phyloP scores from a whole-genome alignment of 140 eudicot genomes.

The Senecio squalidus region DNA sequence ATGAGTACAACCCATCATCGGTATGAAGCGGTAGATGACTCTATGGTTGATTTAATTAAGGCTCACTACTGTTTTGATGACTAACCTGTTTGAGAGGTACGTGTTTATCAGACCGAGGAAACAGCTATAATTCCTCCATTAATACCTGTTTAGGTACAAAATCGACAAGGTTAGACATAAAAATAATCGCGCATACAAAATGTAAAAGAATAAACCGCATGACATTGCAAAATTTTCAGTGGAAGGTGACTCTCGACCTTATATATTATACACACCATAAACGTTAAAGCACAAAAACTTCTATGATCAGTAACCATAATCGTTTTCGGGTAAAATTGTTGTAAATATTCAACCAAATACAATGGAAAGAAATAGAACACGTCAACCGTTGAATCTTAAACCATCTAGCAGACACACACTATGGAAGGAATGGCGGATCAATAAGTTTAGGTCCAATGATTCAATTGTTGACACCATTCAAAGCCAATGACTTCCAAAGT shows the following conservation, averaged over 20 bases:
- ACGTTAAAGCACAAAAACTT: too few species aligned
- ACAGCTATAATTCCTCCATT: conserved; percentile 1
- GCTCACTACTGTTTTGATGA: conserved; percentile 19
- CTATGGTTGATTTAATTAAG: conserved; percentile 10
- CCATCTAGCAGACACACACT: not conserved
- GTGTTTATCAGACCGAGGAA: conserved; percentile 4
- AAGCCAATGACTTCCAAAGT: not conserved
- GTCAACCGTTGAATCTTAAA: not conserved
- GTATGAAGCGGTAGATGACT: too few species aligned
- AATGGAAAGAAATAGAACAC: not conserved
- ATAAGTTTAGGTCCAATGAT: not conserved
- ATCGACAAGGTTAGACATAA: not conserved
- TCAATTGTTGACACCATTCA: not conserved
- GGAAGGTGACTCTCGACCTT: too few species aligned
- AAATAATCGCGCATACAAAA: not conserved
- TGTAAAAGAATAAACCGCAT: not conserved
- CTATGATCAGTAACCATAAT: too few species aligned
- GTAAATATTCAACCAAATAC: not conserved
- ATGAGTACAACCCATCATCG: conserved; percentile 17
- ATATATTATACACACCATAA: too few species aligned
- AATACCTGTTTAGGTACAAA: conserved; percentile 22
- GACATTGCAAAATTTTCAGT: too few species aligned
- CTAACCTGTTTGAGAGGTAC: conserved; percentile 29
- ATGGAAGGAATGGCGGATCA: not conserved
- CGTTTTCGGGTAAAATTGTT: not conserved